A percentile compares a stretch with the other conserved stretches of the same genome.
Evolutionary conservation across 345 rosid species (phyloP).

Genomic region (Salix udensis): DNA sequence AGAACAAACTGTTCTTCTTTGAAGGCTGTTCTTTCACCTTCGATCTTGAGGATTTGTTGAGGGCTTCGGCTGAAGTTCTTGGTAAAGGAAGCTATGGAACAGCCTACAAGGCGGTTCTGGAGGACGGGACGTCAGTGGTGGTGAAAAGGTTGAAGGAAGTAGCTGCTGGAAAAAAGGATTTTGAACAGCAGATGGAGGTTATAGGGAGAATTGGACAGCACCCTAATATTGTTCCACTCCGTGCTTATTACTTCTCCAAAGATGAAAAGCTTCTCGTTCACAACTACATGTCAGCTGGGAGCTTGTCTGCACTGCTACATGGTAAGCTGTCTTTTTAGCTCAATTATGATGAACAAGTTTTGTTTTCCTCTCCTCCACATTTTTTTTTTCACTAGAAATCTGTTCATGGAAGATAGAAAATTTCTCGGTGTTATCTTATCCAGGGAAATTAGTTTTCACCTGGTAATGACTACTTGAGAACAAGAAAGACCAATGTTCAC

Average conservation of each 20-base stretch:
- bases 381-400: too few species aligned
- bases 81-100: conserved; percentile 86
- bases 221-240: conserved; percentile 50
- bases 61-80: conserved; percentile 89
- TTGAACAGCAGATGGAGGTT: conserved; percentile 75
- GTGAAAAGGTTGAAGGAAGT: conserved; percentile 85
- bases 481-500: not conserved
- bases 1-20: conserved; percentile 71
- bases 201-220: conserved; percentile 55
- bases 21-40: conserved; percentile 58
- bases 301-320: conserved; percentile 64
- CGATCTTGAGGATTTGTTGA: conserved; percentile 77
- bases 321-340: conserved; percentile 27
- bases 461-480: too few species aligned
- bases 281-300: conserved; percentile 55
- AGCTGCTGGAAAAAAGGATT: conserved; percentile 61
- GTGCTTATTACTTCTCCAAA: conserved; percentile 55
- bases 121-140: conserved; percentile 69
- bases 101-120: conserved; percentile 71
- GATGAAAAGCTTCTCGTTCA: conserved; percentile 63
- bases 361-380: not conserved
- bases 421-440: too few species aligned
- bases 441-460: too few species aligned
- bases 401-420: too few species aligned
- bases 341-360: too few species aligned